Conservation (phyloP, 768 basidiomycete species). For the Tulasnella sp. region DNA sequence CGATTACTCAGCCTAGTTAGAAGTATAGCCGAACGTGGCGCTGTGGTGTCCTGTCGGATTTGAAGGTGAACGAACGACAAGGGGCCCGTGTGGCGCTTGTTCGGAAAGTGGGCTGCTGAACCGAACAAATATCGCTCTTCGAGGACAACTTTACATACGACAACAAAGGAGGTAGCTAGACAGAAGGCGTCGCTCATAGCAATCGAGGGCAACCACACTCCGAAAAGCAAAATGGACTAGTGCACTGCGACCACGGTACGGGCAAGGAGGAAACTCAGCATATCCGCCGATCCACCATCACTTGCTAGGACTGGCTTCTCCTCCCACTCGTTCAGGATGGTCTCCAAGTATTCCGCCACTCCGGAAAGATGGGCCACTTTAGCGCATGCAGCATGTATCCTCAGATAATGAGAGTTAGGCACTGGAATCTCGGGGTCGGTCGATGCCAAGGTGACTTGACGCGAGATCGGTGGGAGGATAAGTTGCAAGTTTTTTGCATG, state of each 20-base stretch:
- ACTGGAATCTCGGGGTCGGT: slow-evolving; percentile 32
- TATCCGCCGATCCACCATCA: slow-evolving; percentile 31
- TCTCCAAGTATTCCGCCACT: slow-evolving; percentile 39
- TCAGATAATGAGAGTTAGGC: slow-evolving; percentile 37
- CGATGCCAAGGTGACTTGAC: slow-evolving; percentile 35
- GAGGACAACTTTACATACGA: no score
- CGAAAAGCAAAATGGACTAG: no score
- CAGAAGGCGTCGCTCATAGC: no score
- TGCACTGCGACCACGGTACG: no score
- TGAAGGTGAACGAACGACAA: no score
- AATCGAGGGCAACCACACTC: no score
- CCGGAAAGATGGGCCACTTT: slow-evolving; percentile 43
- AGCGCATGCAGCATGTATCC: slow-evolving; percentile 43
- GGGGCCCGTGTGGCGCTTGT: background rate
- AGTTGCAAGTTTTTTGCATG: background rate
- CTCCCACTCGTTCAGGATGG: slow-evolving; percentile 28
- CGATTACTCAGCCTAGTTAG: no score
- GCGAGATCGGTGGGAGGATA: background rate
- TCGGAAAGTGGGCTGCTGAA: no score
- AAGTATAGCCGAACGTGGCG: no score
- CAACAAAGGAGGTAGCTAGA: no score
- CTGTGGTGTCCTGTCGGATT: no score
- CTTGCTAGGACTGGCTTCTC: slow-evolving; percentile 32
- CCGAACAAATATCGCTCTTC: no score
- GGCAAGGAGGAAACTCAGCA: background rate